Percentiles rank a stretch among this genome's conserved stretches.
phyloP scores from a whole-genome alignment of 441 rosid species.

The Rhodomyrtus psidioides region DNA sequence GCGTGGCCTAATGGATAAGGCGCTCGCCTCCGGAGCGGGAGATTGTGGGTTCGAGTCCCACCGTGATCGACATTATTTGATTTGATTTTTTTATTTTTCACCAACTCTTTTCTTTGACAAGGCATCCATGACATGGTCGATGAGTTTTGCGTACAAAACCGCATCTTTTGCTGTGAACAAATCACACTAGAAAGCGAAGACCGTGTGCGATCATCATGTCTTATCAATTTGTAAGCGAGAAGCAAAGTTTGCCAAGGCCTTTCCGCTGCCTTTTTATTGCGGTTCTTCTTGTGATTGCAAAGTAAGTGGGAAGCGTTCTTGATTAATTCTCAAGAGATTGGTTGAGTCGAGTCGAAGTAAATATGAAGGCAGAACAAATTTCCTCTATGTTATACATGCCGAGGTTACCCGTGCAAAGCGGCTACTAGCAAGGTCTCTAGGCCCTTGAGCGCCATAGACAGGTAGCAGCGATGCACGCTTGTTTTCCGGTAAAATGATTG shows the following conservation, averaged over 20 bases:
- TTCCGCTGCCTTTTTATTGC: too few species aligned
- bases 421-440: background rate
- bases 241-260: too few species aligned
- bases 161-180: too few species aligned
- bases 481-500: background rate
- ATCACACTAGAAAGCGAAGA: too few species aligned
- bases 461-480: background rate
- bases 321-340: background rate
- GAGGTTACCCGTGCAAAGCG: background rate
- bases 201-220: background rate
- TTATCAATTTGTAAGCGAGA: background rate
- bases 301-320: background rate
- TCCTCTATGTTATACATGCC: background rate
- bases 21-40: constrained; percentile 97
- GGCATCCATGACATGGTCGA: background rate
- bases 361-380: background rate
- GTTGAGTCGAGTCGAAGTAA: background rate
- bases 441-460: background rate
- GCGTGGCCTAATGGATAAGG: constrained; percentile 84
- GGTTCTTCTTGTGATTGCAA: background rate
- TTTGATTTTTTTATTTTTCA: accelerated
- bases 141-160: too few species aligned
- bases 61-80: background rate
- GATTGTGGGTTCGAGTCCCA: constrained; percentile 88
- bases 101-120: background rate